Evolutionary conservation across 208 protist species (phyloP), one percentile per base, ranked within the genome.

Genomic region (Leishmania aethiopica): DNA sequence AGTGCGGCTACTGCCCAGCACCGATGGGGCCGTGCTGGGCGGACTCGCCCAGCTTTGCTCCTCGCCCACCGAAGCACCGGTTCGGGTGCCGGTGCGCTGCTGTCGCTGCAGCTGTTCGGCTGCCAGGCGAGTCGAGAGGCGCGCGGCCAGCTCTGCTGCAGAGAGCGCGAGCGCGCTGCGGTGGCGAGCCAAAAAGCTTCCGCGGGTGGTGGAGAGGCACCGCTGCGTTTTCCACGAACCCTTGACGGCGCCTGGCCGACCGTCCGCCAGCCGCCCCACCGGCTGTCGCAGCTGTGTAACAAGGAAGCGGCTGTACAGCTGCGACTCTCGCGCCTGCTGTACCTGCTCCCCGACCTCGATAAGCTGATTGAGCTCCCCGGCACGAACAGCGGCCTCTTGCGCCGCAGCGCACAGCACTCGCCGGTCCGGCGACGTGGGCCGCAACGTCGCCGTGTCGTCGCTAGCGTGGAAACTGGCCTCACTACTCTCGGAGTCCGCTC

Each of bases 281-380:
- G 89, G 82, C 77, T 92, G 84, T 17, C 83, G 84, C 35, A 93
- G 49, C 76, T 89, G 91, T 59, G 91, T 90, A 75, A 90, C 83
- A 67, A 94, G 87, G 83, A 89, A 92, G 78, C 91, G 88, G 62
- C 88, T 84, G 57, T 88, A 89, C 11, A 89, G 81, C 81, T 94
- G 86, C 35, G 73, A 60, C 60, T 83, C 71, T 6, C 89, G 89
- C 3, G 80, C 83, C 62, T 86, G 60, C 57, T 90, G 84, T 59
- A 86, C 82, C 62, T 86, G 79, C 32, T 78, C 60, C 40, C 87
- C 84, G 11, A 94, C 75, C 62, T 88, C 78, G 35, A 92, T 78
- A 25, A 94, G 84, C 73, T 94, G 89, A 13, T 78, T 47, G 42
- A 94, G 62, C 85, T 92, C 91, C 37, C 78, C 55, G 42, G 87